phyloP scores from a whole-genome alignment of 2,329 filamentous ascomycete genomes.

The Uncinocarpus reesii region DNA sequence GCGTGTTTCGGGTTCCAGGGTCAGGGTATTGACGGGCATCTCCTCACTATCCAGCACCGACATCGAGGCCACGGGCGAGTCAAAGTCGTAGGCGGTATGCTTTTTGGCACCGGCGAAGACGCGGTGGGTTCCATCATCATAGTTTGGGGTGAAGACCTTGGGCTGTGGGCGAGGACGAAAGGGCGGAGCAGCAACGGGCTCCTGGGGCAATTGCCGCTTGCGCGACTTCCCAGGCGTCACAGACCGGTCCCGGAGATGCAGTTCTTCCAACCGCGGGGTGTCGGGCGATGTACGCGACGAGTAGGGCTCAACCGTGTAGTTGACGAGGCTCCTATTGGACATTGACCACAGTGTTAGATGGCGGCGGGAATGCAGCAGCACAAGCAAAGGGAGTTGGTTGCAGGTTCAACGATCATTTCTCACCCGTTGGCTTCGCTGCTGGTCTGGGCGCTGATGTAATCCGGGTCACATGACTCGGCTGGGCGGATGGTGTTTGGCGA shows the following conservation, averaged over 20 bases:
- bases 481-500: too few species aligned
- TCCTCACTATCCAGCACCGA: slow-evolving; percentile 2
- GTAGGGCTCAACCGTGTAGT: slow-evolving; percentile 1
- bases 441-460: not conserved
- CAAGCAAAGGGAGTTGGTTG: not conserved
- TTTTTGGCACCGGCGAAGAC: slow-evolving; percentile 9
- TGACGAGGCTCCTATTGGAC: slow-evolving; percentile 4
- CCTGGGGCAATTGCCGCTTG: slow-evolving; percentile 3
- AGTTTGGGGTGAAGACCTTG: slow-evolving; percentile 6
- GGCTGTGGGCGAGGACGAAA: slow-evolving; percentile 4
- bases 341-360: too few species aligned
- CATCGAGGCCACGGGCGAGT: slow-evolving; percentile 8
- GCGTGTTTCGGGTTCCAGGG: slow-evolving; percentile 50
- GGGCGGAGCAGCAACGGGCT: not conserved
- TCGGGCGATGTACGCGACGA: not conserved
- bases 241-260: slow-evolving; percentile 4
- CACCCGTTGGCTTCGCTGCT: not conserved
- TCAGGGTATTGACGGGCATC: slow-evolving; percentile 9
- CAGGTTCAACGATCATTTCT: not conserved
- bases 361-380: not conserved
- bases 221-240: slow-evolving; percentile 4
- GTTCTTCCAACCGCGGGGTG: slow-evolving; percentile 8
- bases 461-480: too few species aligned
- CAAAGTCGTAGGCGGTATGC: slow-evolving; percentile 5
- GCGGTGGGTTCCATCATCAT: slow-evolving; percentile 7